Evolutionary conservation across 2,329 filamentous ascomycete species (phyloP), one percentile per base, ranked within the genome.

Genomic region (Rhinocladiella similis): DNA sequence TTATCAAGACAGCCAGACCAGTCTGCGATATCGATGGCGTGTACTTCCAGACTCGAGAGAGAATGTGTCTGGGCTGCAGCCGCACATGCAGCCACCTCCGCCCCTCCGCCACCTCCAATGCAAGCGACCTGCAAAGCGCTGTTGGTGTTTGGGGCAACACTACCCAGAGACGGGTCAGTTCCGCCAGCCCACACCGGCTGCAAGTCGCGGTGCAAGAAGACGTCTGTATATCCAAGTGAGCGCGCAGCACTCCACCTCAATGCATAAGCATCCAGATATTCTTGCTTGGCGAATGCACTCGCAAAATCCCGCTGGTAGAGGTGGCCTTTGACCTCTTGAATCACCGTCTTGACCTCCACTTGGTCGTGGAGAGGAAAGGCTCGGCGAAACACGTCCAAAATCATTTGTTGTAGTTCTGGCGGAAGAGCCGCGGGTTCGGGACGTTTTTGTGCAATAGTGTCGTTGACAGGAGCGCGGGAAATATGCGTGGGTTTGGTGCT

Each of bases 181-280:
- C 53, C 47, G 45, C 47, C 45, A 39, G 48, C 46, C 60, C 60
- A 62, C 38, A 54, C 41, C 41, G 50, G 42, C 38, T 61, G 51
- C 49, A 54, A 48, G 19, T 63, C 60, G 35, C 48, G 14, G 51
- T 59, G 50, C 27, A 59, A 33, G 20, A 87, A 78, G 14, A 86
- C 69, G n/a, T 80, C 76, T n/a, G 84, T 78, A 73, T 97, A 97
- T 61, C 87, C 90, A 50, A 97, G 75, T 0, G 91, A 89, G 51
- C 94, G 81, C 50, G 89, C 88, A 1, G 93, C 90, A 72, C 91
- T 96, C 92, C 93, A 99, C 65, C 94, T 79, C 52, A 90, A 83
- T 7, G 91, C 90, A 76, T 99, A 99, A 9, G 88, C 89, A 59
- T 88, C 84, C 16, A 97, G 80, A 65, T 87, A 83, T 43, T 88